phyloP scores from a whole-genome alignment of 306 rosid species.

The Boehmeria nivea region DNA sequence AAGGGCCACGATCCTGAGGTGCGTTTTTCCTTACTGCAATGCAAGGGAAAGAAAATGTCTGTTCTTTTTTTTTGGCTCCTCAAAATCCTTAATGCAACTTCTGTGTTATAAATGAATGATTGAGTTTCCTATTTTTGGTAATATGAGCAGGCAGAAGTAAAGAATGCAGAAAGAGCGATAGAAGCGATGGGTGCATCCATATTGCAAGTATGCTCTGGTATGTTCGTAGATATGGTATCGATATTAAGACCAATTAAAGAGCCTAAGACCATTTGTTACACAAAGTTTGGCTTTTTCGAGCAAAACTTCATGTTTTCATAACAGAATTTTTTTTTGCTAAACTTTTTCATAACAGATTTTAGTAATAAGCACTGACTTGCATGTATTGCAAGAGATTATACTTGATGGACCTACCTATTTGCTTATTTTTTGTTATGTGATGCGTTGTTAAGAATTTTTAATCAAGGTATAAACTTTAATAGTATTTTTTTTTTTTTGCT shows the following conservation, averaged over 20 bases:
- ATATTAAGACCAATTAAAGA: background rate
- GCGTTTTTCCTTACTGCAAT: conserved; percentile 12
- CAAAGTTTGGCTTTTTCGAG: background rate
- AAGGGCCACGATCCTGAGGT: conserved; percentile 84
- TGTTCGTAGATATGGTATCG: conserved; percentile 4
- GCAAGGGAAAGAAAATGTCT: background rate
- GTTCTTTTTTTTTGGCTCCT: background rate
- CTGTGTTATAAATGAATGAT: conserved; percentile 8
- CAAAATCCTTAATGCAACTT: background rate
- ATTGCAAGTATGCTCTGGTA: conserved; percentile 64
- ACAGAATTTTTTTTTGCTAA: too few species aligned
- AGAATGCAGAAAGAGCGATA: conserved; percentile 71
- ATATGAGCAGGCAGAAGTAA: conserved; percentile 61
- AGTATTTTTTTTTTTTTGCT: too few species aligned
- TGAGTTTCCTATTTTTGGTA: conserved; percentile 6
- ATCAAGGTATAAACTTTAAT: too few species aligned
- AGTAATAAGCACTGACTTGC: too few species aligned
- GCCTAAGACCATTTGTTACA: conserved; percentile 4
- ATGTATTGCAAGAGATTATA: too few species aligned
- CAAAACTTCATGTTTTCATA: too few species aligned
- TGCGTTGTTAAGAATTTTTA: too few species aligned
- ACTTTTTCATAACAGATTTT: too few species aligned
- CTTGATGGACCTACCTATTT: too few species aligned
- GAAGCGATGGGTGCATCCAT: conserved; percentile 75
- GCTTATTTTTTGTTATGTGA: too few species aligned